Conservation (phyloP, 2,329 filamentous ascomycete genomes). For the Colletotrichum musae region DNA sequence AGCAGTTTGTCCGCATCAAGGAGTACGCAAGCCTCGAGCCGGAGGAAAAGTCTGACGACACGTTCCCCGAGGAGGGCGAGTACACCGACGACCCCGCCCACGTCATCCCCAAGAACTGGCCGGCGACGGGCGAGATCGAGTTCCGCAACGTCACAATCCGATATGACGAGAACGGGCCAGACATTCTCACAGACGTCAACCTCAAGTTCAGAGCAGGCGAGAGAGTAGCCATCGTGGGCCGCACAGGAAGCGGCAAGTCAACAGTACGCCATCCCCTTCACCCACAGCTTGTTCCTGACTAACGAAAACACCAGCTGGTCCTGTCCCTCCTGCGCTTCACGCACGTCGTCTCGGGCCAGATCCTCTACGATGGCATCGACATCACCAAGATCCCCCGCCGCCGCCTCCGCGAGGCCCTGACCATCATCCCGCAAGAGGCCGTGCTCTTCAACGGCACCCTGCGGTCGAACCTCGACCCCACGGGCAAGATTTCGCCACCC, state of each 20-base stretch:
- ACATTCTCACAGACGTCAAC: conserved; percentile 66
- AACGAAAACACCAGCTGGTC: conserved; percentile 50
- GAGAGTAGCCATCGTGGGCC: conserved; percentile 83
- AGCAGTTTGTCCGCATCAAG: conserved; percentile 63
- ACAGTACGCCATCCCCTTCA: conserved; percentile 66
- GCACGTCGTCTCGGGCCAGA: conserved; percentile 64
- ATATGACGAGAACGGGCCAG: conserved; percentile 60
- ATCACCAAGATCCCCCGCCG: conserved; percentile 66
- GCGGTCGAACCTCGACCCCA: conserved; percentile 74
- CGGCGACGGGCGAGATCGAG: conserved; percentile 62
- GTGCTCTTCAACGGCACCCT: conserved; percentile 70
- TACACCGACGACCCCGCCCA: conserved; percentile 57
- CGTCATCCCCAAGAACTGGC: conserved; percentile 60
- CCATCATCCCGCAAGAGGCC: conserved; percentile 72
- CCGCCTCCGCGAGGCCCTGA: conserved; percentile 67
- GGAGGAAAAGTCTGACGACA: conserved; percentile 59
- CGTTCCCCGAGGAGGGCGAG: conserved; percentile 55
- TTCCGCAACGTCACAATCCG: conserved; percentile 66
- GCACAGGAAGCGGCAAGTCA: conserved; percentile 87
- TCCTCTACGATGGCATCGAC: conserved; percentile 70
- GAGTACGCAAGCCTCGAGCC: conserved; percentile 63
- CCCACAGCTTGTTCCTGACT: neutral
- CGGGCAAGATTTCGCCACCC: conserved; percentile 66
- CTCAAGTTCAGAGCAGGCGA: conserved; percentile 75
- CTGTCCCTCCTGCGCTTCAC: conserved; percentile 70